Base-by-base conservation (phyloP, 2,329 filamentous ascomycete genomes). In the Graphilbum fragrans region DNA sequence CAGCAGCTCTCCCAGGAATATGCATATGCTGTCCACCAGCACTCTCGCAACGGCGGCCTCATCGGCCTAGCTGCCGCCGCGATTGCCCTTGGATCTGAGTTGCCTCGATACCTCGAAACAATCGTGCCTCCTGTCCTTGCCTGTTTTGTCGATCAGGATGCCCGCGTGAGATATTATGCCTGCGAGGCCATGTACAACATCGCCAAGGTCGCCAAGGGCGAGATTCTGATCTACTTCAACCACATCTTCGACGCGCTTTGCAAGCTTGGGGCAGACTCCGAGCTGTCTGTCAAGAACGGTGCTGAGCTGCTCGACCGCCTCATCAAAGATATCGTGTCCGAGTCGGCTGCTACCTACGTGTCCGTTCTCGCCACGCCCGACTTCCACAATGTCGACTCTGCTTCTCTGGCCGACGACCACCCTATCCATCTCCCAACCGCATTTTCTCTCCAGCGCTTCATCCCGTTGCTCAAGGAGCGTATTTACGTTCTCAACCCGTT, bases 171-270 rank as follows among this genome's bases (percentile, higher is more conserved):
- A 49, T 98, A 98, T 61, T 98, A 98, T 64, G 92, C 92, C 20
- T 98, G 92, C 64, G 92, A 98, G 67, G 93, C 88, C 61, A 98
- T 98, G 92, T 98, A 98, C 66, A 98, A 98, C 62, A 98, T 98
- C 57, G 88, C 92, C 56, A 98, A 98, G 65, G 92, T 98, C 37
- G 92, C 90, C 46, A 98, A 98, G 63, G 92, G 93, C 31, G 92
- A 98, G 62, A 92, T 98, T 18, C 64, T 98, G 49, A 76, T 93
- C 33, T 98, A 94, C 67, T 98, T 98, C 63, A 98, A 98, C 63
- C 84, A 93, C 54, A 92, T 98, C 48, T 98, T 98, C 56, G 92
- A 98, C 65, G 87, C 92, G 19, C 68, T 98, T 41, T 94, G 88
- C 67, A 96, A 95, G 88, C 76, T 98, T 52, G 88, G 90, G 16